Percentiles rank a stretch among this genome's conserved stretches.
Conservation (phyloP, 2,329 filamentous ascomycete genomes). For the Paracamarosporium sp. region DNA sequence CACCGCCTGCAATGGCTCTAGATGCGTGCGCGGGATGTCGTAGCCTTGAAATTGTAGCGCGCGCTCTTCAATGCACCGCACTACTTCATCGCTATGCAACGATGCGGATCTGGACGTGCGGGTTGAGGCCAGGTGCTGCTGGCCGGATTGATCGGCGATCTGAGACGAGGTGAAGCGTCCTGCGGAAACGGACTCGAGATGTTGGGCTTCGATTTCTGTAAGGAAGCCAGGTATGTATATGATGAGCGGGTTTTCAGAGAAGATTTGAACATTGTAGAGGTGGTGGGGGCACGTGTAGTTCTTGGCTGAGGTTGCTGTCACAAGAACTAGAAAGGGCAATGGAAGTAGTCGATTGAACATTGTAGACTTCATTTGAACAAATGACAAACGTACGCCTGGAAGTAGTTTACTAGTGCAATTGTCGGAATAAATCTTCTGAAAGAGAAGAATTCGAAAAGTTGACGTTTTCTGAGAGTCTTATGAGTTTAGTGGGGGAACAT, state of each 20-base stretch:
- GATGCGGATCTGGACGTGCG: slow-evolving; percentile 29
- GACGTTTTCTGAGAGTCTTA: not conserved
- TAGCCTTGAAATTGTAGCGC: slow-evolving; percentile 65
- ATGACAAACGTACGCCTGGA: not conserved
- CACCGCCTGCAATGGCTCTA: slow-evolving; percentile 55
- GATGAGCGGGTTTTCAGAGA: slow-evolving; percentile 61
- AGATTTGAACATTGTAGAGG: slow-evolving; percentile 53
- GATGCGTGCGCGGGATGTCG: slow-evolving; percentile 48
- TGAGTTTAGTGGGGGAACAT: slow-evolving; percentile 7
- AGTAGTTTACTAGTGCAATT: no score
- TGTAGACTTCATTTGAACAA: not conserved
- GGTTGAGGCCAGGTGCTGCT: slow-evolving; percentile 27
- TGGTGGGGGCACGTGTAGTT: slow-evolving; percentile 43
- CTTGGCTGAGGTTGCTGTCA: slow-evolving; percentile 7
- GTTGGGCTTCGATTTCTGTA: slow-evolving; percentile 54
- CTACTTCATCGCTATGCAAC: slow-evolving; percentile 46
- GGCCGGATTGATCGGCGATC: slow-evolving; percentile 28
- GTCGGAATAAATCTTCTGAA: no score
- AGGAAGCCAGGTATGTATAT: slow-evolving; percentile 64
- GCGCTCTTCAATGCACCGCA: slow-evolving; percentile 64
- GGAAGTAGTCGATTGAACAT: slow-evolving; percentile 12
- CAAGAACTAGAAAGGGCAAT: slow-evolving; percentile 9
- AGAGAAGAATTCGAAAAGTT: not conserved
- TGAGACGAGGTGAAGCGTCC: slow-evolving; percentile 23
- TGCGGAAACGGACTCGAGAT: slow-evolving; percentile 59